Base-by-base conservation (phyloP, 2,329 filamentous ascomycete species). In the Coniochaeta ligniaria region DNA sequence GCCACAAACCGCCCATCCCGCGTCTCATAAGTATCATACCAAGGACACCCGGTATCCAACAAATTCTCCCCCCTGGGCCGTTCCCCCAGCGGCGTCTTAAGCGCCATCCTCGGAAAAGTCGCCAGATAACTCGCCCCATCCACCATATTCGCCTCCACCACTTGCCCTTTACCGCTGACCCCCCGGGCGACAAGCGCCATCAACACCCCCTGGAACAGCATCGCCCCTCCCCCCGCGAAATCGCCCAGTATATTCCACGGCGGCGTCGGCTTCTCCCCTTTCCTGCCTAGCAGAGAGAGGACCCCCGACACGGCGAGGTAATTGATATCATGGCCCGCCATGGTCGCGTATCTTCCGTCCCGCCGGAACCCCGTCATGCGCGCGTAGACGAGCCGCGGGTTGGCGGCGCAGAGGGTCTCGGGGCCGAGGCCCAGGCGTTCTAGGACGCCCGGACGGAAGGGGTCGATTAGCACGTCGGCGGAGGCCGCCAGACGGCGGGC, bases 131-230 rank as follows among this genome's bases (percentile, higher is more conserved):
- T 84, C 24, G 83, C 85, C 9, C 94, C 94, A 75, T 98, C 94
- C 14, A 97, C 94, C 94, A 98, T 98, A 73, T 96, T 97, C 17
- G 91, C 91, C 76, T 97, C 92, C 9, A 98, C 92, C 14, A 97
- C 88, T 75, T 97, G 94, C 0, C 94, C 94, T 2, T 76, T 77
- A 0, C 91, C 91, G 0, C 80, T 86, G 50, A 74, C 76, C 57
- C 80, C 77, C 36, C 92, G 79, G 16, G 85, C 81, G 11, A 96
- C 69, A 62, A 98, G 74, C 0, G 95, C 94, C 22, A 97, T 78
- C 60, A 97, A 73, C 5, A 98, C 85, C 0, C 93, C 94, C 61
- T 92, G 79, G 68, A 95, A 91, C 47, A 95, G 87, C 65, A 86
- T 87, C 0, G 89, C 87, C 36, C 94, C 94, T 22, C 94, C 94